Evolutionary conservation across 2,329 filamentous ascomycete species (phyloP).

Genomic region (Lecanosticta acicola): DNA sequence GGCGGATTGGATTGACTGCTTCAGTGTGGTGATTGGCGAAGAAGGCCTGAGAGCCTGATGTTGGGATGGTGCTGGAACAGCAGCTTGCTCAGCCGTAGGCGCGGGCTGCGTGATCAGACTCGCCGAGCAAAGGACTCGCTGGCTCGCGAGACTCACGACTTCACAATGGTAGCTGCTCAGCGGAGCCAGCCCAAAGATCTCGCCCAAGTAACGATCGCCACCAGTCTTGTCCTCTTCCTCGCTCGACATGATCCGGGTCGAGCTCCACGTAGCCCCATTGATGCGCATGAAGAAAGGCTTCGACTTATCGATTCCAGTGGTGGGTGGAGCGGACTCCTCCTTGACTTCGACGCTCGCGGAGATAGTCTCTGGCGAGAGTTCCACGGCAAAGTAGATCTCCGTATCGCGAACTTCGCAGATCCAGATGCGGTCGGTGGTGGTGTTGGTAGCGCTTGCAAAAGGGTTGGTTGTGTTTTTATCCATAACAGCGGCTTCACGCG

Average conservation of each 20-base stretch:
- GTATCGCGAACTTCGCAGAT: slow-evolving; percentile 74
- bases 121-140: slow-evolving; percentile 63
- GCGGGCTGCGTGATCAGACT: slow-evolving; percentile 63
- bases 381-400: slow-evolving; percentile 61
- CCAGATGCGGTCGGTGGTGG: slow-evolving; percentile 64
- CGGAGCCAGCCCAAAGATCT: slow-evolving; percentile 62
- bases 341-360: slow-evolving; percentile 24
- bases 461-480: slow-evolving; percentile 59
- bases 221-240: slow-evolving; percentile 26
- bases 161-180: slow-evolving; percentile 73
- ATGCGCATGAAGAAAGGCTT: slow-evolving; percentile 76
- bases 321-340: slow-evolving; percentile 37
- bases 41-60: slow-evolving; percentile 64
- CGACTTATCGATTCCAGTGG: slow-evolving; percentile 54
- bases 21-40: slow-evolving; percentile 70
- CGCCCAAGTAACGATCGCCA: slow-evolving; percentile 60
- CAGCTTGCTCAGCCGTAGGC: slow-evolving; percentile 52
- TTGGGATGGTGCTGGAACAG: slow-evolving; percentile 49
- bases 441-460: slow-evolving; percentile 59
- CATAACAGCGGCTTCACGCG: slow-evolving; percentile 66
- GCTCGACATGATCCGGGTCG: slow-evolving; percentile 59
- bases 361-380: slow-evolving; percentile 27
- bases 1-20: slow-evolving; percentile 67
- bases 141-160: slow-evolving; percentile 63
- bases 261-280: slow-evolving; percentile 75